Base-by-base conservation (phyloP, 805 yeast species). In the Kodamaea sagamina region DNA sequence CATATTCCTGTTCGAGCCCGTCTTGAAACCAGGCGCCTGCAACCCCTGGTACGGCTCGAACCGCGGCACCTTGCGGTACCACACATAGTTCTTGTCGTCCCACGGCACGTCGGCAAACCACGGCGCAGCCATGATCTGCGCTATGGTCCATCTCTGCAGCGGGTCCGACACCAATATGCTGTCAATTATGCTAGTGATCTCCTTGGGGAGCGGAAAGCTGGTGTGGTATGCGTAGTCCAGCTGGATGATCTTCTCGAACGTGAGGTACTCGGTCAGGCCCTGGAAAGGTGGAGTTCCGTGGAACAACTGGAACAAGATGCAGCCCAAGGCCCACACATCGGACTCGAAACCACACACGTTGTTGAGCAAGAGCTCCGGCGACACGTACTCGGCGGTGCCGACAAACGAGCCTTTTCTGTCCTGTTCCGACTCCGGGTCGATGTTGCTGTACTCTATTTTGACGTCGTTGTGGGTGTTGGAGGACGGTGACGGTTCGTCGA, bases 311-410 rank as follows among this genome's bases (percentile, higher is more conserved):
- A 75, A 89, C 29, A 90, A 63, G 27, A 89, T 86, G 63, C 97
- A 89, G 1, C 96, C 97, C 43, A 89, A 62, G 1, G 97, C 96
- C 97, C 97, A 89, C n/a, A 87, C 65, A 61, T 89, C 97, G 24
- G 92, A 76, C 49, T 84, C 84, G 57, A 80, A 86, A 13, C 95
- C 93, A 58, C 96, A 88, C 27, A 77, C 72, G 60, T 92, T 93
- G 54, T 78, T 74, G 38, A 82, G 77, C 38, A 93, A 69, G 31
- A 93, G 68, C 61, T 93, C 99, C 0, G 98, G 99, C 0, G 96
- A 84, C 2, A 93, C 97, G 58, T 90, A 90, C 59, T 90, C 97
- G 0, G 98, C 98, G 1, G 99, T 92, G 0, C 99, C 99, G 3
- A 92, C 98, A 69, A 92, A 93, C 0, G 97, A 89, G 16, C 71